These are phyloP conservation scores for Alternaria infectoria DNA, from an alignment of 2,329 filamentous ascomycete species.

Conservation along the genomic window DNA sequence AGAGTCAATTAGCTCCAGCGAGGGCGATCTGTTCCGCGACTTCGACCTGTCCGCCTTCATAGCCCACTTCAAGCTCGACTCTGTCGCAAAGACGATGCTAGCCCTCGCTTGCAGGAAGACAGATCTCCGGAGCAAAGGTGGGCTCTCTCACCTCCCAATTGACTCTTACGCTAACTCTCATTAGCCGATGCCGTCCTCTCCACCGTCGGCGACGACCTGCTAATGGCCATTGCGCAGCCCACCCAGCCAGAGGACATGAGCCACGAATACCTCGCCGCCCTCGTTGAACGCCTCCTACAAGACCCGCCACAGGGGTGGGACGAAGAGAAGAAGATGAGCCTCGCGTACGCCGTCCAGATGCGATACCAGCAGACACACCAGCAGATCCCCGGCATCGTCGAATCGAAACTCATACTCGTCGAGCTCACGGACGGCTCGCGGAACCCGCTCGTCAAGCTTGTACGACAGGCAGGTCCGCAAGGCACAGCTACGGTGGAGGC, in stretches of 20 bases:
- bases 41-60: constrained; percentile 96
- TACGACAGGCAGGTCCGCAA: constrained; percentile 76
- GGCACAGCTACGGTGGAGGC: constrained; percentile 79
- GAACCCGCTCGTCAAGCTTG: constrained; percentile 65
- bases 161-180: constrained; percentile 22
- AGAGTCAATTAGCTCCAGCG: constrained; percentile 87
- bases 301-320: constrained; percentile 87
- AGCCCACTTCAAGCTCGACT: constrained; percentile 93
- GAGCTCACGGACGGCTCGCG: constrained; percentile 67
- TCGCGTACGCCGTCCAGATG: constrained; percentile 63
- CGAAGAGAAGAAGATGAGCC: constrained; percentile 73
- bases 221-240: constrained; percentile 72
- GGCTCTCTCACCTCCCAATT: constrained; percentile 19
- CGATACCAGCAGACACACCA: constrained; percentile 71
- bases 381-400: constrained; percentile 71
- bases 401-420: constrained; percentile 72
- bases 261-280: constrained; percentile 74
- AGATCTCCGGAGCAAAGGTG: constrained; percentile 90
- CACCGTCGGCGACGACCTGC: constrained; percentile 77
- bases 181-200: constrained; percentile 89
- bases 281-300: constrained; percentile 86
- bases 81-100: constrained; percentile 84
- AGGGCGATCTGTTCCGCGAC: constrained; percentile 92
- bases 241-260: constrained; percentile 70
- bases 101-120: constrained; percentile 85